Evolutionary conservation across 2,329 filamentous ascomycete species (phyloP), one percentile per base, ranked within the genome.

Genomic region (Diplocarpon mali): DNA sequence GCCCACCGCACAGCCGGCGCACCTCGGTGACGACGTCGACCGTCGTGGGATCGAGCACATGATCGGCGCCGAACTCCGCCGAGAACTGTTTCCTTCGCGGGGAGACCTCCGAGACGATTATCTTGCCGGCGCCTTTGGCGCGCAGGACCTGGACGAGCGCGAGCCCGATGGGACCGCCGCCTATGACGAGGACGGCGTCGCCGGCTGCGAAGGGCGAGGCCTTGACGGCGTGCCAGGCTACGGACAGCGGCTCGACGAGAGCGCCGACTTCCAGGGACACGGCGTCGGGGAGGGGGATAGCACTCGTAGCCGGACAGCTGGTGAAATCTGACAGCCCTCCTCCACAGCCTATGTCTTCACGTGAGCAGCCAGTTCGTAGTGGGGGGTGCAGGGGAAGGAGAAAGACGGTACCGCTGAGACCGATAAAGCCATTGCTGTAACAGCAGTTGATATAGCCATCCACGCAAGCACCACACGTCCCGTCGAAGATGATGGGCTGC

Each of bases 151-250:
- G 68, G 44, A 72, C 63, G 15, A 73, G 66, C 1, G 69, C 62
- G 6, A 75, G 64, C 8, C 72, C 71, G 46, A 76, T 74, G 0
- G 72, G 72, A 2, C 72, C 72, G 14, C 69, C 71, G 13, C 72
- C 72, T 1, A 75, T 60, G 13, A 76, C 63, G 15, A 76, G 58
- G 1, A 65, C 70, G 0, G 65, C 58, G 44, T 72, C 64, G 14
- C 65, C 67, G 5, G 60, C 55, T 50, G 69, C 68, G 60, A 68
- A 71, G 0, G 67, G 66, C 31, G 68, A 70, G 42, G 69, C 64
- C 38, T 69, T 68, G 29, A 75, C 69, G 2, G 71, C 71, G 52
- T 76, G 72, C 70, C 71, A 76, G 14, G 69, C 72, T 1, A 76
- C 72, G 3, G 72, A 65, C 0, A 76, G 60, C 2, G 72, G 72